These are phyloP conservation scores for Speleostelium caveatum DNA, from an alignment of 78 protist genomes.

Conservation along the genomic window DNA sequence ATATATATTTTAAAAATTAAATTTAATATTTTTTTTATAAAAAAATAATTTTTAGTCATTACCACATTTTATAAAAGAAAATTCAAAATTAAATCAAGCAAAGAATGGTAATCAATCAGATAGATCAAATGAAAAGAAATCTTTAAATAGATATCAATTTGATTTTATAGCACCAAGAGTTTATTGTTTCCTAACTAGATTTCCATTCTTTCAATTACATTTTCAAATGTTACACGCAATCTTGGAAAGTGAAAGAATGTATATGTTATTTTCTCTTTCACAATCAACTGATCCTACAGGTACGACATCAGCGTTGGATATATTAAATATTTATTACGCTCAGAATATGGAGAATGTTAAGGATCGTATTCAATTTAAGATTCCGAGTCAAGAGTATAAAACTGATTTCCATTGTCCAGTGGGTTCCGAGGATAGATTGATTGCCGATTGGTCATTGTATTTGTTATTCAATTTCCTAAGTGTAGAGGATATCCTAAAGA, in stretches of 20 bases:
- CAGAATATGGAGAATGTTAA: conserved; percentile 45
- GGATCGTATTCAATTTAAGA: conserved; percentile 64
- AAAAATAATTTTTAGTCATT: conserved; percentile 1
- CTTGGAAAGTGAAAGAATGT: conserved; percentile 75
- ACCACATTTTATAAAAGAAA: conserved; percentile 35
- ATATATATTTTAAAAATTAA: not conserved
- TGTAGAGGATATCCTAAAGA: conserved; percentile 42
- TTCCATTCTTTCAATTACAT: conserved; percentile 76
- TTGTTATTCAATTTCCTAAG: conserved; percentile 15
- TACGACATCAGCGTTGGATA: conserved; percentile 28
- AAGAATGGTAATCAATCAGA: not conserved
- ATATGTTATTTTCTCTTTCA: conserved; percentile 52
- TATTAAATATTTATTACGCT: conserved; percentile 44
- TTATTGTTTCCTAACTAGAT: conserved; percentile 63
- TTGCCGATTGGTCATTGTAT: conserved; percentile 79
- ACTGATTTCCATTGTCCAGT: conserved; percentile 73
- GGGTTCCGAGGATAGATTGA: conserved; percentile 60
- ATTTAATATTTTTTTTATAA: not conserved
- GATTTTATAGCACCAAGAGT: conserved; percentile 81
- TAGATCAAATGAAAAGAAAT: conserved; percentile 14
- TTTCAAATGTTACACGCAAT: conserved; percentile 70
- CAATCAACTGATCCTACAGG: conserved; percentile 34
- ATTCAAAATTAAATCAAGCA: conserved; percentile 27
- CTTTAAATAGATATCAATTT: conserved; percentile 50
- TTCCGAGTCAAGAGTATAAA: conserved; percentile 58